Conservation (phyloP, 2,329 filamentous ascomycete species). For the Chrysoporthe puriensis region DNA sequence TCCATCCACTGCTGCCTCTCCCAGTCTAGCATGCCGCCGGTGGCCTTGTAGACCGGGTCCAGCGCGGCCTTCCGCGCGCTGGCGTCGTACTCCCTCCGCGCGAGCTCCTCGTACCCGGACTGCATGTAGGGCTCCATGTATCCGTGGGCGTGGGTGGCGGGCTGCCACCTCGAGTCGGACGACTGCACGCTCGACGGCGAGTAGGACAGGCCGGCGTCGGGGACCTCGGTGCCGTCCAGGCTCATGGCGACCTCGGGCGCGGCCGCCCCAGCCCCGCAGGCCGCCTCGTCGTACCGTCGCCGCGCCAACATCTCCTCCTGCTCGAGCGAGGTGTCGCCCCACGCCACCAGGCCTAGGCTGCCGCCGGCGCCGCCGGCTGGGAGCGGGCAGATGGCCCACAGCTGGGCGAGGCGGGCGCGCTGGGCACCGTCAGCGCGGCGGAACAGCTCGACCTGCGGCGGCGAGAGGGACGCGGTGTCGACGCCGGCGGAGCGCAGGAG, state of each 20-base stretch:
- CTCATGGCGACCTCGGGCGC: conserved; percentile 46
- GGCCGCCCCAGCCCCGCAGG: not conserved
- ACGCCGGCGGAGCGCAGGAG: conserved; percentile 70
- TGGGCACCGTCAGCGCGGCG: conserved; percentile 73
- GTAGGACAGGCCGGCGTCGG: conserved; percentile 19
- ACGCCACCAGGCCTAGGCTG: conserved; percentile 54
- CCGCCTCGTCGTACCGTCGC: conserved; percentile 58
- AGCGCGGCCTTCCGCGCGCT: conserved; percentile 53
- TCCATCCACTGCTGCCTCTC: conserved; percentile 64
- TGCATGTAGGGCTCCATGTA: conserved; percentile 82
- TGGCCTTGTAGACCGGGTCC: conserved; percentile 69
- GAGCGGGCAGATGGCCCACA: conserved; percentile 83
- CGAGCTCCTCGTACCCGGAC: conserved; percentile 75
- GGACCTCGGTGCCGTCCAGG: conserved; percentile 52
- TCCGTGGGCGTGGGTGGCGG: conserved; percentile 36
- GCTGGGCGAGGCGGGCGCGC: conserved; percentile 74
- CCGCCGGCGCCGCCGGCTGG: conserved; percentile 49
- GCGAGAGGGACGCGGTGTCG: conserved; percentile 69
- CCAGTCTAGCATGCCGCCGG: conserved; percentile 43
- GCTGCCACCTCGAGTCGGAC: conserved; percentile 56
- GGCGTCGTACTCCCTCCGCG: conserved; percentile 65
- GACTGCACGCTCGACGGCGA: conserved; percentile 47
- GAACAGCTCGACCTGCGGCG: conserved; percentile 79
- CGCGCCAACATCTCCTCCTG: conserved; percentile 63
- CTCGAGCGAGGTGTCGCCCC: conserved; percentile 57